Conservation (phyloP, 1,284 basidiomycete species). For the Trichosporon faecale region DNA sequence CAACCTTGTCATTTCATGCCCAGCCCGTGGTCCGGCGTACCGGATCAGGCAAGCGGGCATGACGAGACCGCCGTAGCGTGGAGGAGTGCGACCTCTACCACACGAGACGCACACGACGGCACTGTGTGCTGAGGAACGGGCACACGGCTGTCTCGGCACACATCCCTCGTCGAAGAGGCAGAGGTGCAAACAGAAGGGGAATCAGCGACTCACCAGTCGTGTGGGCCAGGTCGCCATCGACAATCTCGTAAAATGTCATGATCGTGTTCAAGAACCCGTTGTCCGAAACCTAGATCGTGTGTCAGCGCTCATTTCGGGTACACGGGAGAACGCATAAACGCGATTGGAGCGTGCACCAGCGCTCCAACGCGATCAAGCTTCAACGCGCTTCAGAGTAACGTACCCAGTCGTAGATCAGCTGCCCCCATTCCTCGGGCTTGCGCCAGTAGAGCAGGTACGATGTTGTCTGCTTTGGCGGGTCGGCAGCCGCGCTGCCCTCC, state of each 20-base stretch:
- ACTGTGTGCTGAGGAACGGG: background rate
- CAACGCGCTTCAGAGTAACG: conserved; percentile 20
- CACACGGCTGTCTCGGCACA: background rate
- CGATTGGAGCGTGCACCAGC: background rate
- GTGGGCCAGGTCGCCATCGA: conserved; percentile 54
- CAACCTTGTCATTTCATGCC: background rate
- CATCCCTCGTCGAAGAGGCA: too few species aligned
- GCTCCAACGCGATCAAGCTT: background rate
- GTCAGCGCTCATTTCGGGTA: background rate
- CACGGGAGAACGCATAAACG: background rate
- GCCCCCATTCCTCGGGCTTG: conserved; percentile 57
- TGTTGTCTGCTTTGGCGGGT: conserved; percentile 47
- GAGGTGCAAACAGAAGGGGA: background rate
- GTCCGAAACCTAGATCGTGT: conserved; percentile 48
- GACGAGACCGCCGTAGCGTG: background rate
- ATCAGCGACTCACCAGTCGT: conserved; percentile 37
- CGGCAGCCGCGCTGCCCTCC: conserved; percentile 47
- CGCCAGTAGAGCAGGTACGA: conserved; percentile 56
- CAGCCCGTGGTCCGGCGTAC: background rate
- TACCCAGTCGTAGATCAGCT: conserved; percentile 57
- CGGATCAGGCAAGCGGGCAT: background rate
- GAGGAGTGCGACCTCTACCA: background rate
- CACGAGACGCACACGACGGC: background rate
- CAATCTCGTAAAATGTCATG: conserved; percentile 59
- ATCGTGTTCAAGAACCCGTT: conserved; percentile 56